Base-by-base conservation (phyloP, 2,329 filamentous ascomycete genomes). In the Geoglossum cookeanum region DNA sequence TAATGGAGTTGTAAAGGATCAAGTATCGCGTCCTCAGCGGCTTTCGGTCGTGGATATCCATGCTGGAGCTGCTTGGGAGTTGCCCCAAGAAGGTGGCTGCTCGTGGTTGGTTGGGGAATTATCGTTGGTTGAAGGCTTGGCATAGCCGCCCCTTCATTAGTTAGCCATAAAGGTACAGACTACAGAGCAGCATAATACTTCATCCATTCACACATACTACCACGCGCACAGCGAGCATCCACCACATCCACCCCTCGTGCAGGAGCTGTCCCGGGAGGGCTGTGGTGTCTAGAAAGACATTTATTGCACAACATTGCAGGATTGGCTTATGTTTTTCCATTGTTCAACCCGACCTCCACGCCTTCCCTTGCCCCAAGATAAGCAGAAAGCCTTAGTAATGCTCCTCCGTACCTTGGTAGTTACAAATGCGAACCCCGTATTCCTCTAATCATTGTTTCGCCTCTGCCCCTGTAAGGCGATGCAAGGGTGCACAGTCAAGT, bases 1-100 rank as follows among this genome's bases (percentile, higher is more conserved):
- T 94, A 62, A 83, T 66, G 64, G 81, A 76, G 72, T 97, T 97
- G 78, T 97, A 98, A 64, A 82, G 73, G 66, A 90, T 77, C 57
- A 97, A 80, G 73, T 96, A 95, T 66, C 72, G 73, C 29, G 58
- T 73, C 77, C 68, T 80, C 82, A 60, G 75, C 64, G 60, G 72
- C 5, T 37, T 53, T 53, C 13, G 30, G 8, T 22, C 29, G 49
- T 32, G 49, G 49, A 17, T 35, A 33, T 53, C 49, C 49, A 53
- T 53, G 3, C 1, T 9, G 49, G 17, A 30, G 30, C 1, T 13
- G 15, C 15, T 35, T 53, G 8, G 4, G 22, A 11, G 49, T 22
- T 45, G 1, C 42, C 11, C 22, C 3, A 30, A 7, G 4, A 32
- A 11, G 29, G 32, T 52, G 48, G n/a, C 22, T 33, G 22, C n/a